Conservation (phyloP, 1,139 yeast species). For the Debaryomycetaceae sp. region DNA sequence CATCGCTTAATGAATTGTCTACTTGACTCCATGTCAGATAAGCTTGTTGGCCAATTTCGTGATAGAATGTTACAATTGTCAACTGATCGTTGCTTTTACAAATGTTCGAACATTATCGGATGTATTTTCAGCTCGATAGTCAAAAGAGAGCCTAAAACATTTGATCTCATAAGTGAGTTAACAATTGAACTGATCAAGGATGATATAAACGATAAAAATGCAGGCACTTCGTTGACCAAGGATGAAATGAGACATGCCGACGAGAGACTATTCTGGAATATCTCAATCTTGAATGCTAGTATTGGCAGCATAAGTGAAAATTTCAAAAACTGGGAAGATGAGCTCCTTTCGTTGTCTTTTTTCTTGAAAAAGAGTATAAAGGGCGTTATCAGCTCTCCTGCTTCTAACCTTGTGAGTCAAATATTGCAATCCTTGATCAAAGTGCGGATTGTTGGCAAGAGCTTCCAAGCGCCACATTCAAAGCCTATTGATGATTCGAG, state of each 20-base stretch:
- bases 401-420: slow-evolving; percentile 57
- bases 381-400: slow-evolving; percentile 58
- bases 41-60: slow-evolving; percentile 52
- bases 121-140: slow-evolving; percentile 69
- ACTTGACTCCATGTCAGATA: slow-evolving; percentile 68
- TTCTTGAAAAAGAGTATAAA: slow-evolving; percentile 55
- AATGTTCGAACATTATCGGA: slow-evolving; percentile 66
- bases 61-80: slow-evolving; percentile 54
- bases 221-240: slow-evolving; percentile 73
- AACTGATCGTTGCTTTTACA: slow-evolving; percentile 57
- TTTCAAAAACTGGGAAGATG: slow-evolving; percentile 42
- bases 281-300: slow-evolving; percentile 68
- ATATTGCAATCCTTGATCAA: slow-evolving; percentile 63
- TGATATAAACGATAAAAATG: slow-evolving; percentile 79
- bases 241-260: slow-evolving; percentile 73
- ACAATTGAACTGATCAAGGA: slow-evolving; percentile 54
- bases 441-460: slow-evolving; percentile 52
- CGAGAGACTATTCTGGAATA: slow-evolving; percentile 69
- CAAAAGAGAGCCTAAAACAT: slow-evolving; percentile 53
- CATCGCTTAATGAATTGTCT: slow-evolving; percentile 73
- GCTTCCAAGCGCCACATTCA: slow-evolving; percentile 47
- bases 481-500: slow-evolving; percentile 46
- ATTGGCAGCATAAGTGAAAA: slow-evolving; percentile 63
- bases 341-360: slow-evolving; percentile 49
- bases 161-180: slow-evolving; percentile 42